Percentiles rank a stretch among this genome's conserved stretches.
Evolutionary conservation across 2,329 filamentous ascomycete genomes (phyloP).

Genomic region (Fusarium goolgardi): DNA sequence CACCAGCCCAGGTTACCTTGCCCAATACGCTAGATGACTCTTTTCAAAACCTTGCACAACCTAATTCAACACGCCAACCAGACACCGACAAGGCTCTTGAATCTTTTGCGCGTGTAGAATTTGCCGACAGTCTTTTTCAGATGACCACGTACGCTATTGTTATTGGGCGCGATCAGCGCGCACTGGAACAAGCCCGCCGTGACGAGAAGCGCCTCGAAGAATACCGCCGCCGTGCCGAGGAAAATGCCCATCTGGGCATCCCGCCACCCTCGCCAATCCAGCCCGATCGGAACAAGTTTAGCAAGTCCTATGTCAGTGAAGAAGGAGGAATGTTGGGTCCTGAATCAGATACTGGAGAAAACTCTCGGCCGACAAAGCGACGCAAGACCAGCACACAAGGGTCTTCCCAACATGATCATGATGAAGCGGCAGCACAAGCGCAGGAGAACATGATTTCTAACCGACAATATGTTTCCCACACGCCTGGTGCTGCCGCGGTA

Average conservation of each 20-base stretch:
- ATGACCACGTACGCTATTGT: slow-evolving; percentile 81
- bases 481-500: slow-evolving; percentile 67
- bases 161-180: slow-evolving; percentile 76
- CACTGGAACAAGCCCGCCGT: slow-evolving; percentile 65
- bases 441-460: slow-evolving; percentile 65
- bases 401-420: slow-evolving; percentile 57
- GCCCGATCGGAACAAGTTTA: slow-evolving; percentile 65
- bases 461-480: slow-evolving; percentile 70
- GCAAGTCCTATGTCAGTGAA: slow-evolving; percentile 75
- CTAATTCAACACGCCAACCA: slow-evolving; percentile 51
- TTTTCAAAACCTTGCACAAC: slow-evolving; percentile 46
- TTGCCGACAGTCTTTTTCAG: slow-evolving; percentile 80
- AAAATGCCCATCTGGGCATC: slow-evolving; percentile 61
- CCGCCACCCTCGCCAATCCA: slow-evolving; percentile 63
- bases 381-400: slow-evolving; percentile 60
- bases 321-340: slow-evolving; percentile 76
- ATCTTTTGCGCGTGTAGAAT: slow-evolving; percentile 72
- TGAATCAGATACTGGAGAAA: slow-evolving; percentile 67
- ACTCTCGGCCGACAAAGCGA: slow-evolving; percentile 59
- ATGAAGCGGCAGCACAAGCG: slow-evolving; percentile 51
- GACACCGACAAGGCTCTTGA: slow-evolving; percentile 60
- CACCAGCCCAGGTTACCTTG: slow-evolving; percentile 59
- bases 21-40: slow-evolving; percentile 52
- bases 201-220: slow-evolving; percentile 62
- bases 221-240: slow-evolving; percentile 58